phyloP scores from a whole-genome alignment of 352 stramenopile species.

The Globisporangium canariense region DNA sequence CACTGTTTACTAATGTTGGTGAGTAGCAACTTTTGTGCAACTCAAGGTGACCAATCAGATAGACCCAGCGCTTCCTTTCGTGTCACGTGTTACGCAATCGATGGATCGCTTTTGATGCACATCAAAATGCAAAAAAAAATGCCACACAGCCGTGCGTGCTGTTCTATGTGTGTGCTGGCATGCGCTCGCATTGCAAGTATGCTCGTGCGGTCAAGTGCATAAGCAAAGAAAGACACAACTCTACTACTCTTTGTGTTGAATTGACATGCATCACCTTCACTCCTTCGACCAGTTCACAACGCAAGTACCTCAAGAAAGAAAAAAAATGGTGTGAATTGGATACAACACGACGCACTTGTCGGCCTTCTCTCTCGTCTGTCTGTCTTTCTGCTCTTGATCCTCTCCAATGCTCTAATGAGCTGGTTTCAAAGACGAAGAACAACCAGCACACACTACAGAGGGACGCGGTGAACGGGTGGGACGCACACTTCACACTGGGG shows the following conservation, averaged over 20 bases:
- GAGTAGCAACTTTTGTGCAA: background rate
- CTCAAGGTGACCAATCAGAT: background rate
- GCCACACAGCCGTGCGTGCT: background rate
- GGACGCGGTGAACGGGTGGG: background rate
- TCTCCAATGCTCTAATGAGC: background rate
- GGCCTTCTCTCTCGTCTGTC: background rate
- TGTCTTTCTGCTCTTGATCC: background rate
- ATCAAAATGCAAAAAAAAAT: conserved; percentile 5
- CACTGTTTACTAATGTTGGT: background rate
- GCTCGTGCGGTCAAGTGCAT: background rate
- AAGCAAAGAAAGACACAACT: background rate
- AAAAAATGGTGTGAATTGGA: conserved; percentile 10
- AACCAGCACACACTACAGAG: background rate
- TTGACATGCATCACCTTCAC: background rate
- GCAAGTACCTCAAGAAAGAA: background rate
- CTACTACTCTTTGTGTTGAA: background rate
- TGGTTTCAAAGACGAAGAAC: background rate
- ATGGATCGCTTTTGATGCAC: background rate
- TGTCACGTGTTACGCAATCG: background rate
- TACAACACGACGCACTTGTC: conserved; percentile 2
- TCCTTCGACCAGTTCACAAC: background rate
- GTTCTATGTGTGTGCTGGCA: background rate
- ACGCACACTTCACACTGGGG: background rate
- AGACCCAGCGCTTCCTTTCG: background rate
- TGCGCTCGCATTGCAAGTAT: background rate